Conservation (phyloP, 2,329 filamentous ascomycete species). For the Emericellopsis cladophorae region DNA sequence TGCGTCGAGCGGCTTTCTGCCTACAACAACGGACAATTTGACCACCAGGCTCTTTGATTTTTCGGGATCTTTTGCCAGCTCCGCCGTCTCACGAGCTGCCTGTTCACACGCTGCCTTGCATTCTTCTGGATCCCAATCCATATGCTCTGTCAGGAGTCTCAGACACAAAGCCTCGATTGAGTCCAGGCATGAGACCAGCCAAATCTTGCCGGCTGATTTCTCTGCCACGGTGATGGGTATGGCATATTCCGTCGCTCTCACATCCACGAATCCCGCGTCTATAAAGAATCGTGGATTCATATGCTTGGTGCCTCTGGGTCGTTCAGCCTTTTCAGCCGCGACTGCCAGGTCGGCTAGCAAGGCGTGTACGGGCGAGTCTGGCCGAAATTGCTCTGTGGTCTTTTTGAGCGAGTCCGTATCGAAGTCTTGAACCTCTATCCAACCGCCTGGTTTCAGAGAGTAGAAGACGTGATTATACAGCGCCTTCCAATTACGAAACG, state of each 20-base stretch:
- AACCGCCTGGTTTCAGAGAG: constrained; percentile 43
- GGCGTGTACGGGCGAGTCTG: constrained; percentile 29
- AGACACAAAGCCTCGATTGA: constrained; percentile 34
- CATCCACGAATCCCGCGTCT: constrained; percentile 38
- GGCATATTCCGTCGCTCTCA: constrained; percentile 31
- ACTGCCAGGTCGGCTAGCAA: constrained; percentile 26
- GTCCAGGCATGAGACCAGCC: constrained; percentile 38
- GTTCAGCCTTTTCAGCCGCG: constrained; percentile 30
- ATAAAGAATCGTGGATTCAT: constrained; percentile 30
- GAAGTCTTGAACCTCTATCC: constrained; percentile 43
- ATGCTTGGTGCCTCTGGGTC: constrained; percentile 29
- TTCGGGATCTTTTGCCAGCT: constrained; percentile 31
- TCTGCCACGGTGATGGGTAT: constrained; percentile 34
- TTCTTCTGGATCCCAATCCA: constrained; percentile 36
- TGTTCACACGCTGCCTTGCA: constrained; percentile 33
- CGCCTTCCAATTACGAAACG: constrained; percentile 41
- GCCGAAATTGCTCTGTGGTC: constrained; percentile 24
- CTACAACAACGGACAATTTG: constrained; percentile 34
- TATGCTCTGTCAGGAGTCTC: constrained; percentile 36
- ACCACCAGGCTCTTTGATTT: constrained; percentile 28
- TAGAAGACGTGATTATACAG: constrained; percentile 39
- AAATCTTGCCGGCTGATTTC: constrained; percentile 35
- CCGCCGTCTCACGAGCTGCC: constrained; percentile 33
- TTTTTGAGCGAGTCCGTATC: constrained; percentile 25
- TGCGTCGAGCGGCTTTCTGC: constrained; percentile 31